Evolutionary conservation across 306 rosid genomes (phyloP), one percentile per base, ranked within the genome.

Genomic region (Cicer judaicum): DNA sequence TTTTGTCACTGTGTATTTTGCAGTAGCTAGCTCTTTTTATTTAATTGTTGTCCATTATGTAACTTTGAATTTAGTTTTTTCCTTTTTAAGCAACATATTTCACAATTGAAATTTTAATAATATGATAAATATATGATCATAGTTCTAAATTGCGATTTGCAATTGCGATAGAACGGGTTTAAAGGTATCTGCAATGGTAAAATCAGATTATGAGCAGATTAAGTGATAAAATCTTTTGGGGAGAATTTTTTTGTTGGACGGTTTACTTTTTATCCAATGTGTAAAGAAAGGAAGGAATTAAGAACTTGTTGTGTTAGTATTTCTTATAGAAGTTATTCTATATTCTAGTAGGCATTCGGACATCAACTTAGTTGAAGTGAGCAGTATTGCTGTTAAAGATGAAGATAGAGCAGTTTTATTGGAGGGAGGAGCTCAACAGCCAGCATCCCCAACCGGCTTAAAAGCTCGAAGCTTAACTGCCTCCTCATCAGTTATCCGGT

Each of bases 391-490:
- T 46, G 88, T 77, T 68, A 89, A 88, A 77, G 96, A 94, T 21
- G 96, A 94, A 73, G 97, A 91, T 65, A 87, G 40, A 61, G 86
- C 85, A 41, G 88, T 84, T 82, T 74, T 94, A 21, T 74, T 94
- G 70, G 98, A 90, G 80, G 93, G 85, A 24, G 98, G 91, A 78
- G 84, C 82, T 54, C 79, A 81, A 52, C 93, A 78, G 68, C 64
- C 93, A 1, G 81, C 85, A 48, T 82, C 96, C 73, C 91, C 87
- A 7, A 60, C 44, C 36, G 36, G 36, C 36, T 2, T 7, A 3
- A 86, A 68, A 82, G 86, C 90, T 72, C 90, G 87, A 84, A 79
- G 82, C 70, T 36, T 79, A 11, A 72, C 84, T 57, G 18, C 86
- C 7, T 68, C 88, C 34, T 70, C 94, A 7, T 82, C 91, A 12